Percentiles rank a stretch among this genome's conserved stretches.
These are phyloP conservation scores for Macrotyloma uniflorum DNA, from an alignment of 306 rosid species.

Conservation along the genomic window DNA sequence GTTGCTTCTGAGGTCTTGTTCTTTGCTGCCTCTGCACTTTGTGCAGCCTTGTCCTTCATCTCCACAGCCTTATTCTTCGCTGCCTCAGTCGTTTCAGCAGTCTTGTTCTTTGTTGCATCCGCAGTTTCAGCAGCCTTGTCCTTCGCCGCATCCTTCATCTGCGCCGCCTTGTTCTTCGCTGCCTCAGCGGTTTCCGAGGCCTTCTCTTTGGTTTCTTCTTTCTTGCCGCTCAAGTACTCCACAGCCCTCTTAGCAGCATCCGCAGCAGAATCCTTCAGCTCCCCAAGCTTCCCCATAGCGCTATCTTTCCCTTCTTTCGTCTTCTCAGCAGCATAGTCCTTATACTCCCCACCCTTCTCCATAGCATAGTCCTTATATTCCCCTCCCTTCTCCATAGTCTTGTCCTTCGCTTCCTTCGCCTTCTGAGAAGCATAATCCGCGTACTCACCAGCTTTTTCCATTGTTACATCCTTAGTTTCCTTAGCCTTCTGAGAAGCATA, in stretches of 20 bases:
- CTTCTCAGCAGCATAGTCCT: conserved; percentile 39
- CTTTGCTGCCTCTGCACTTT: background rate
- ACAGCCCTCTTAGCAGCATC: conserved; percentile 62
- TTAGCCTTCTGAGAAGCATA: background rate
- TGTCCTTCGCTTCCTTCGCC: conserved; percentile 41
- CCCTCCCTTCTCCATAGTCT: conserved; percentile 11
- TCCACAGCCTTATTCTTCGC: background rate
- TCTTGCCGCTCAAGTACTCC: conserved; percentile 62
- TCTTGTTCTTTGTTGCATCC: conserved; percentile 20
- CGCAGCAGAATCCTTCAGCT: conserved; percentile 61
- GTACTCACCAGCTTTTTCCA: background rate
- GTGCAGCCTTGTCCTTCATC: background rate
- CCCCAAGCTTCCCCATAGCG: conserved; percentile 56
- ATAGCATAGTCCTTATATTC: conserved; percentile 38
- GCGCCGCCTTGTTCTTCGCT: background rate
- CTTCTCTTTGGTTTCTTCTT: conserved; percentile 57
- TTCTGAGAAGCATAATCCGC: conserved; percentile 19
- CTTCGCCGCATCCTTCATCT: conserved; percentile 1
- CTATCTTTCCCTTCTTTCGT: conserved; percentile 61
- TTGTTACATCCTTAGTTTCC: background rate
- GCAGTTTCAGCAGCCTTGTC: conserved; percentile 42
- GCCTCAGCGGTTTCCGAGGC: conserved; percentile 44
- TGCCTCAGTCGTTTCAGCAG: conserved; percentile 22
- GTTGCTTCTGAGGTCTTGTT: conserved; percentile 42
- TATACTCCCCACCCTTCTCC: conserved; percentile 42